phyloP scores from a whole-genome alignment of 2,329 filamentous ascomycete genomes.

The Aspergillus fijiensis region DNA sequence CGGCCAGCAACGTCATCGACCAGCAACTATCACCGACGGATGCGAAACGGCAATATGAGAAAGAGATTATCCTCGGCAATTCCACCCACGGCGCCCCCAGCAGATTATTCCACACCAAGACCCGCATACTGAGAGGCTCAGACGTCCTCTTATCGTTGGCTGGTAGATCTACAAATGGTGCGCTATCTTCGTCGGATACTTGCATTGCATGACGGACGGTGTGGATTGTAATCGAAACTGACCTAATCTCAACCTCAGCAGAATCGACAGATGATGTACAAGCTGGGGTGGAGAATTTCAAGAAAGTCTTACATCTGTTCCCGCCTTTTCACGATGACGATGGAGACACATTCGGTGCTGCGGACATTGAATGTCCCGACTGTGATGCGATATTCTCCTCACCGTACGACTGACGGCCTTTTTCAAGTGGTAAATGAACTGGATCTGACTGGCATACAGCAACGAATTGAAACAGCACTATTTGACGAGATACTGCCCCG shows the following conservation, averaged over 20 bases:
- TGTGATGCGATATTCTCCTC: constrained; percentile 34
- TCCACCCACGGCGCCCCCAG: constrained; percentile 14
- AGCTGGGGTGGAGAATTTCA: constrained; percentile 24
- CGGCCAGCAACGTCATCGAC: constrained; percentile 14
- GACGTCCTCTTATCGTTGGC: constrained; percentile 24
- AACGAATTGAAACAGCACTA: constrained; percentile 29
- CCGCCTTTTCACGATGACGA: constrained; percentile 30
- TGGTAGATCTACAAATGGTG: constrained; percentile 22
- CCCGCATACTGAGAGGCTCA: constrained; percentile 23
- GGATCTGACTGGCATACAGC: constrained; percentile 16
- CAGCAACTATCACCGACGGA: constrained; percentile 8
- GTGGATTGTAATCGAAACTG: constrained; percentile 3
- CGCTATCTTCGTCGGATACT: constrained; percentile 6
- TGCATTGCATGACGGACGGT: constrained; percentile 7
- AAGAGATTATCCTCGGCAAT: constrained; percentile 18
- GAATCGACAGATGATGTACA: constrained; percentile 15
- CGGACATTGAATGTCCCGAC: constrained; percentile 28
- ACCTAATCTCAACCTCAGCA: background rate
- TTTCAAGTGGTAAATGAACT: background rate
- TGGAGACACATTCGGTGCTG: constrained; percentile 18
- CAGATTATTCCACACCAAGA: constrained; percentile 15
- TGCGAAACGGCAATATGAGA: constrained; percentile 20
- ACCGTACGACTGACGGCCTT: constrained; percentile 17
- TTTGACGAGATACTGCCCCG: constrained; percentile 30
- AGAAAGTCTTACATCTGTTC: constrained; percentile 29